phyloP scores from a whole-genome alignment of 1,284 basidiomycete genomes.

The Leucocoprinus gongylophorus region DNA sequence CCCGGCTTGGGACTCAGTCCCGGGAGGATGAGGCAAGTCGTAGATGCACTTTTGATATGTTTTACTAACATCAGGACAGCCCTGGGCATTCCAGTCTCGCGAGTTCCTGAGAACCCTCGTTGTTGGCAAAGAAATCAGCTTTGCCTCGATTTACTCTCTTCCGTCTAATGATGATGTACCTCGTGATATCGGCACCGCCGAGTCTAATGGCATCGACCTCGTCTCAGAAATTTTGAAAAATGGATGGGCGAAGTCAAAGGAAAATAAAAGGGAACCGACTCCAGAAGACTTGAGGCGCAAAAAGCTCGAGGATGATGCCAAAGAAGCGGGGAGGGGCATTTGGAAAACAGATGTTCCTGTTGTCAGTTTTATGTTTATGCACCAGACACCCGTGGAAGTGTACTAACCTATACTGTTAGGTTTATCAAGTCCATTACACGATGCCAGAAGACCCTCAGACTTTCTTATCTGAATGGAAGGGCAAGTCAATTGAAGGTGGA shows the following conservation, averaged over 20 bases:
- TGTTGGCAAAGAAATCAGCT: constrained; percentile 86
- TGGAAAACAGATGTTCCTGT: constrained; percentile 85
- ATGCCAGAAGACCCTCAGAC: constrained; percentile 89
- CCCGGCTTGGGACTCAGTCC: constrained; percentile 70
- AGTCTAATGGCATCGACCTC: constrained; percentile 67
- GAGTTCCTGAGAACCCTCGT: constrained; percentile 83
- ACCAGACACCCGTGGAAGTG: neutral
- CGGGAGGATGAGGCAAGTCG: constrained; percentile 78
- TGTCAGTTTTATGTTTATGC: constrained; percentile 38
- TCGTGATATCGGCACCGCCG: constrained; percentile 71
- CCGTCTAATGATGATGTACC: constrained; percentile 60
- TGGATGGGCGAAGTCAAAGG: constrained; percentile 93
- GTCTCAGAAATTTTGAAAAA: constrained; percentile 72
- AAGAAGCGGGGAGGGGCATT: constrained; percentile 68
- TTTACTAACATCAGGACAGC: constrained; percentile 35
- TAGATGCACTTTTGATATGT: constrained; percentile 5
- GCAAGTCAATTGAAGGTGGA: constrained; percentile 78
- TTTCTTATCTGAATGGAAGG: constrained; percentile 90
- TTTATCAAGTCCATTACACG: constrained; percentile 69
- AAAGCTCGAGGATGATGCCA: constrained; percentile 77
- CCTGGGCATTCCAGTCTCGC: constrained; percentile 88
- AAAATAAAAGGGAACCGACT: constrained; percentile 67
- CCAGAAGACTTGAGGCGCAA: constrained; percentile 74
- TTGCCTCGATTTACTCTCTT: constrained; percentile 70
- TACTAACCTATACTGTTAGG: constrained; percentile 34